phyloP scores from a whole-genome alignment of 805 yeast genomes.

The Zygosaccharomyces rouxii region DNA sequence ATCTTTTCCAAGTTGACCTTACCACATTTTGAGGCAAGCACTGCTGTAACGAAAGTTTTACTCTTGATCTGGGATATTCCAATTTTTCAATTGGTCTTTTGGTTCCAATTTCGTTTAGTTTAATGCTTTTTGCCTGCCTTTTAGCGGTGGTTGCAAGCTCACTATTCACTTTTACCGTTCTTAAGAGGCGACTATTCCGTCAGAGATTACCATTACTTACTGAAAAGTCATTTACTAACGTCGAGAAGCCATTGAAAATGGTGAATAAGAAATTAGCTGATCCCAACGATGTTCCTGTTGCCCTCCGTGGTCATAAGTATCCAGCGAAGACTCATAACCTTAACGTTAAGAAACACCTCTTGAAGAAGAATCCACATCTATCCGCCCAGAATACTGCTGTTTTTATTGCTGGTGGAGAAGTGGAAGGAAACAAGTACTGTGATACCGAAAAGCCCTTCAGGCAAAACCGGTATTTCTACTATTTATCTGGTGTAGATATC shows the following conservation, averaged over 20 bases:
- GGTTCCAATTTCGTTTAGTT: neutral
- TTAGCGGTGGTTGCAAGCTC: constrained; percentile 5
- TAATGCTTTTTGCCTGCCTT: neutral
- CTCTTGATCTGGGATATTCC: neutral
- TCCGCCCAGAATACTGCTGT: constrained; percentile 38
- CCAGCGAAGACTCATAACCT: constrained; percentile 80
- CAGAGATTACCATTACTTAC: neutral
- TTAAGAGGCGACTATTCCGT: constrained; percentile 4
- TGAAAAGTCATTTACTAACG: neutral
- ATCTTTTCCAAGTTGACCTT: neutral
- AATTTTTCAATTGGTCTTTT: neutral
- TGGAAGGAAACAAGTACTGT: constrained; percentile 63
- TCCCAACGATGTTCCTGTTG: constrained; percentile 22
- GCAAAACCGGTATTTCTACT: constrained; percentile 88
- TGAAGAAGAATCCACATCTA: constrained; percentile 21
- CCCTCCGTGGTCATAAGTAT: constrained; percentile 45
- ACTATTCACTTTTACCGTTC: constrained; percentile 3
- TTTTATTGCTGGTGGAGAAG: constrained; percentile 57
- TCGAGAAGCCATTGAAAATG: constrained; percentile 1
- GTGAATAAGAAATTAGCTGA: constrained; percentile 13
- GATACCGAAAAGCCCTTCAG: constrained; percentile 77
- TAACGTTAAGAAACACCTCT: constrained; percentile 44
- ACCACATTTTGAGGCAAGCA: neutral
- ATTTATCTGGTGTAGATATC: constrained; percentile 75
- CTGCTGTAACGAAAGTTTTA: no score